These are phyloP conservation scores for Tylopilus subfusipes DNA, from an alignment of 768 basidiomycete species.

Conservation along the genomic window DNA sequence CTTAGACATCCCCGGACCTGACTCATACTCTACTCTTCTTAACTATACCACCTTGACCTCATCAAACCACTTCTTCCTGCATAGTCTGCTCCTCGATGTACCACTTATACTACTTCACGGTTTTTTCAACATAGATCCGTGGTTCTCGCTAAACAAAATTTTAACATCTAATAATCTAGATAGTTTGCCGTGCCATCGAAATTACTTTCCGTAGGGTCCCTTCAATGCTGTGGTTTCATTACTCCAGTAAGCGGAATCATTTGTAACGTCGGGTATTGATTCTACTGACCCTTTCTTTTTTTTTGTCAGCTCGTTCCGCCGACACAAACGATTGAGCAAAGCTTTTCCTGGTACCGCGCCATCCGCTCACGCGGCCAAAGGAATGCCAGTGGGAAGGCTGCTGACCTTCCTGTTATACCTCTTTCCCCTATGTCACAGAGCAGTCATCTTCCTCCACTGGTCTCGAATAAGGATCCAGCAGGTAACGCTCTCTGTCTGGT, in stretches of 20 bases:
- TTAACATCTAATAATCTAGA: slow-evolving; percentile 28
- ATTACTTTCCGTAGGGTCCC: slow-evolving; percentile 8
- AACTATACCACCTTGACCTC: slow-evolving; percentile 29
- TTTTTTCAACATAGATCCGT: slow-evolving; percentile 29
- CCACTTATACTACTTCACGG: slow-evolving; percentile 19
- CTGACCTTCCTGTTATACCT: slow-evolving; percentile 1
- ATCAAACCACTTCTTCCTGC: slow-evolving; percentile 21
- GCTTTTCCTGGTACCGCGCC: not conserved
- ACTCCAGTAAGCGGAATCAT: slow-evolving; percentile 23
- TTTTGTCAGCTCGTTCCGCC: slow-evolving; percentile 8
- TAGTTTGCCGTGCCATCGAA: slow-evolving; percentile 19
- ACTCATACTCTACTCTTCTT: slow-evolving; percentile 28
- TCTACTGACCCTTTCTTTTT: slow-evolving; percentile 16
- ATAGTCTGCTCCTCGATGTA: slow-evolving; percentile 33
- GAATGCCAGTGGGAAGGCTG: not conserved
- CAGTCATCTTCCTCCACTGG: not conserved
- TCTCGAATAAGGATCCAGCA: not conserved
- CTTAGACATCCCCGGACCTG: slow-evolving; percentile 22
- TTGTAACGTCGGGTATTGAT: slow-evolving; percentile 1
- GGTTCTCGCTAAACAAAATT: slow-evolving; percentile 14
- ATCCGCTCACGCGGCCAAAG: not conserved
- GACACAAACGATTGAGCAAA: not conserved
- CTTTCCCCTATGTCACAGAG: not conserved
- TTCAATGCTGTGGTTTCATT: slow-evolving; percentile 5
- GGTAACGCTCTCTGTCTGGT: not conserved